These are phyloP conservation scores for Suillus americanus DNA, from an alignment of 768 basidiomycete species.

Conservation along the genomic window DNA sequence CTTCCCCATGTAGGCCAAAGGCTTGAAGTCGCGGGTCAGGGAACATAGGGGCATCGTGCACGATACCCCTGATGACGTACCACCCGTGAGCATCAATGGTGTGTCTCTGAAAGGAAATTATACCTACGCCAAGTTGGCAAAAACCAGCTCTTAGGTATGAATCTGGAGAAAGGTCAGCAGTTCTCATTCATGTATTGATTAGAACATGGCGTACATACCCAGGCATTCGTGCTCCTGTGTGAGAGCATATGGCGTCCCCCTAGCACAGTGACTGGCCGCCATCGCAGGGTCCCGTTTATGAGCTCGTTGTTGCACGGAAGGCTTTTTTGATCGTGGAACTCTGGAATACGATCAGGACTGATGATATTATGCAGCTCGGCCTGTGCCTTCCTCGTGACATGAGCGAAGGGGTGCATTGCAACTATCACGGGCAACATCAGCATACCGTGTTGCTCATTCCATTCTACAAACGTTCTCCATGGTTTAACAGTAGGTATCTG, in stretches of 20 bases:
- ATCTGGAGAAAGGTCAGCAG: not conserved
- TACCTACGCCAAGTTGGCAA: constrained; percentile 22
- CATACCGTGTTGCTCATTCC: not conserved
- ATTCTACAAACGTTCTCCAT: not conserved
- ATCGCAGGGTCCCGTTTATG: constrained; percentile 8
- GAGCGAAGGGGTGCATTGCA: constrained; percentile 25
- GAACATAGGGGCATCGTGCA: constrained; percentile 20
- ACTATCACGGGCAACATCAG: constrained; percentile 10
- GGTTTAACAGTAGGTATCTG: not conserved
- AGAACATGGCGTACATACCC: constrained; percentile 8
- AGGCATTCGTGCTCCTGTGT: constrained; percentile 17
- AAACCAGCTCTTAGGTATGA: constrained; percentile 16
- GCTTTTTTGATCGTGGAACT: constrained; percentile 8
- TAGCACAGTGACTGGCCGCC: not conserved
- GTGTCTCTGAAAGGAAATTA: too few relatives aligned
- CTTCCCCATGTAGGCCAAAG: constrained; percentile 14
- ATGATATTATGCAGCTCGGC: constrained; percentile 25
- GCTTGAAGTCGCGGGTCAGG: constrained; percentile 12
- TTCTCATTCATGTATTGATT: not conserved
- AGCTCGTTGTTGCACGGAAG: constrained; percentile 7
- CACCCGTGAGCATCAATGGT: not conserved
- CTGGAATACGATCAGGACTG: constrained; percentile 20
- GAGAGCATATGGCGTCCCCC: constrained; percentile 10
- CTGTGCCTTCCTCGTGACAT: constrained; percentile 24
- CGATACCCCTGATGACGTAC: constrained; percentile 18